Percentiles rank a stretch among this genome's conserved stretches.
These are phyloP conservation scores for Coccomyxa sp. DNA, from an alignment of 139 green algal species.

Conservation along the genomic window DNA sequence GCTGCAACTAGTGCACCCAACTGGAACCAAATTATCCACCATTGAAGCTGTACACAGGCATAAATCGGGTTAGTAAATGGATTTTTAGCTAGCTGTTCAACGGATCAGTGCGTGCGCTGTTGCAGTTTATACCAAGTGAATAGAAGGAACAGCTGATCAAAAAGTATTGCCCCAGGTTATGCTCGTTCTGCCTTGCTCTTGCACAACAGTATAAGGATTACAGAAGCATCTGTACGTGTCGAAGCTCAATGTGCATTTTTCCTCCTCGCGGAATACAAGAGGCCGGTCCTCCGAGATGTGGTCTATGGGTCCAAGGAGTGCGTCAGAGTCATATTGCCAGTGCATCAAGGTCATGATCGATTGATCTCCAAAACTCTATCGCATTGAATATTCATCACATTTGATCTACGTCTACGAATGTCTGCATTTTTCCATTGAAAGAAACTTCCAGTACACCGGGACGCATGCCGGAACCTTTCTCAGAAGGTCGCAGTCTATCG, in stretches of 20 bases:
- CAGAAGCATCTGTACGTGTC: no score
- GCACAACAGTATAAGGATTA: not conserved
- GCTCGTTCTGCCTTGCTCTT: not conserved
- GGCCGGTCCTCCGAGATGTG: no score
- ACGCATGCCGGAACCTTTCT: not conserved
- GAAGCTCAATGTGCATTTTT: no score
- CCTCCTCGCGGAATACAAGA: no score
- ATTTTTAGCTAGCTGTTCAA: not conserved
- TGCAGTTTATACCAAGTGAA: not conserved
- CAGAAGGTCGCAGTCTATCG: not conserved
- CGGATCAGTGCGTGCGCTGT: not conserved
- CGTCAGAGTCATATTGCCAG: no score
- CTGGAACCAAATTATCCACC: not conserved
- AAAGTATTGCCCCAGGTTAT: not conserved
- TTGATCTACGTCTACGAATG: no score
- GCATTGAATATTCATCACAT: no score
- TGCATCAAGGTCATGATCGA: no score
- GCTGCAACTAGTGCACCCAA: not conserved
- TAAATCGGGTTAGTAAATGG: not conserved
- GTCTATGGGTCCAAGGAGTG: no score
- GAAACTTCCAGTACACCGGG: not conserved
- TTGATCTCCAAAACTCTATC: no score
- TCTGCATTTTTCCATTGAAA: no score
- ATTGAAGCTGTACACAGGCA: not conserved
- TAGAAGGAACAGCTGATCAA: not conserved